These are phyloP conservation scores for Amphichorda felina DNA, from an alignment of 2,329 filamentous ascomycete genomes.

Conservation along the genomic window DNA sequence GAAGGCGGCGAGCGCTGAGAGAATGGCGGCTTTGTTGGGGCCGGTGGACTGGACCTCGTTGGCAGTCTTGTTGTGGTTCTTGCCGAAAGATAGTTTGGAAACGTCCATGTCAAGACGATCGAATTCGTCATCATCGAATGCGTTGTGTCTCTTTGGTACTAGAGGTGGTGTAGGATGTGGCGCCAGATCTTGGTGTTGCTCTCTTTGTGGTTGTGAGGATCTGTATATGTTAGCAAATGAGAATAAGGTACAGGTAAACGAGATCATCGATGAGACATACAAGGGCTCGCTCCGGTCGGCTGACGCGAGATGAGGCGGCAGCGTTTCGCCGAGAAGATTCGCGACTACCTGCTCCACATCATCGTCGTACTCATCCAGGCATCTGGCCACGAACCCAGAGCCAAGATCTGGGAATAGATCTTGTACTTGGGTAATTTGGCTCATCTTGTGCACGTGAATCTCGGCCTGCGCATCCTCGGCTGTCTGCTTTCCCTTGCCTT, in stretches of 20 bases:
- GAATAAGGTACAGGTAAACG: not conserved
- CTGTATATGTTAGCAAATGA: conserved; percentile 8
- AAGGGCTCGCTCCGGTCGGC: conserved; percentile 55
- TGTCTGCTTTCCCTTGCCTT: conserved; percentile 46
- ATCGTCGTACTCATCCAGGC: conserved; percentile 70
- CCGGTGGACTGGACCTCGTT: conserved; percentile 54
- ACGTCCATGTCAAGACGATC: conserved; percentile 56
- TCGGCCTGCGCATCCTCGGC: conserved; percentile 26
- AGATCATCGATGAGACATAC: conserved; percentile 24
- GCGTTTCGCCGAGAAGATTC: conserved; percentile 66
- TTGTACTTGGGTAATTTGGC: conserved; percentile 78
- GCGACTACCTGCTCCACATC: conserved; percentile 70
- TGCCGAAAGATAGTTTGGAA: conserved; percentile 68
- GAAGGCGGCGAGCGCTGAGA: conserved; percentile 79
- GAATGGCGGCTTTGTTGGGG: conserved; percentile 72
- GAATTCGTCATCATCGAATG: conserved; percentile 73
- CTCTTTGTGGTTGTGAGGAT: conserved; percentile 9
- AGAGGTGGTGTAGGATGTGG: conserved; percentile 48
- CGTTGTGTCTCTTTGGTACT: conserved; percentile 52
- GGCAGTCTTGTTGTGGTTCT: conserved; percentile 52
- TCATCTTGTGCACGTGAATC: conserved; percentile 71
- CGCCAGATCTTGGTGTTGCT: conserved; percentile 28
- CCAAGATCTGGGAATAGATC: conserved; percentile 86
- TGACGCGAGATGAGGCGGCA: conserved; percentile 55
- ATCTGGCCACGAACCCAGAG: conserved; percentile 65